phyloP scores from a whole-genome alignment of 1,139 yeast species.

The Kurtzmaniella quercitrusa region DNA sequence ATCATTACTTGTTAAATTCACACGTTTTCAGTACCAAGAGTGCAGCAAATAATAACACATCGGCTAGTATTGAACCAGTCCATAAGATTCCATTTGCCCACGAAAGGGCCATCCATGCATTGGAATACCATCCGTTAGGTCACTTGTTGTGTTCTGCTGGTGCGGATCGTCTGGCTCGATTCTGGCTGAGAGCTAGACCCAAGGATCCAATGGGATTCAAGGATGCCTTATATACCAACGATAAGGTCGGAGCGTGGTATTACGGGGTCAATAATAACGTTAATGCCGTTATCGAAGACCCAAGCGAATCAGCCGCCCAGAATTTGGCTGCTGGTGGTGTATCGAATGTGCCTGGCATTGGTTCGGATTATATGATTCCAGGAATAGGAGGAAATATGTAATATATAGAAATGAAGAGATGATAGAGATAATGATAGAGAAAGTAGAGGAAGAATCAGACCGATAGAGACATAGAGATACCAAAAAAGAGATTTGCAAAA shows the following conservation, averaged over 20 bases:
- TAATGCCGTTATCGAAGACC: slow-evolving; percentile 50
- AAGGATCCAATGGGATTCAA: slow-evolving; percentile 80
- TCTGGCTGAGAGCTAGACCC: slow-evolving; percentile 93
- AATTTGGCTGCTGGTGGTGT: slow-evolving; percentile 1
- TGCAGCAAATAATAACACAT: slow-evolving; percentile 13
- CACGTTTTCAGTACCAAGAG: slow-evolving; percentile 32
- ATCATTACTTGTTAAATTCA: slow-evolving; percentile 68
- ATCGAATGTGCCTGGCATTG: slow-evolving; percentile 5
- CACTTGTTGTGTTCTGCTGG: slow-evolving; percentile 90
- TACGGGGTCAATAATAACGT: slow-evolving; percentile 64
- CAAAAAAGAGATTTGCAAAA: too few species aligned
- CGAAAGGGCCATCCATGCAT: slow-evolving; percentile 84
- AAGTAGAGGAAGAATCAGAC: too few species aligned
- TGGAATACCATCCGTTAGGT: slow-evolving; percentile 92
- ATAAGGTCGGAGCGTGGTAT: slow-evolving; percentile 70
- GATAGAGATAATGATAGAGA: background rate
- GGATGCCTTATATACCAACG: slow-evolving; percentile 70
- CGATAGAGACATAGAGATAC: too few species aligned
- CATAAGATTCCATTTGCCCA: slow-evolving; percentile 88
- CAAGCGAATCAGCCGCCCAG: slow-evolving; percentile 8
- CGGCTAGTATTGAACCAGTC: slow-evolving; percentile 41
- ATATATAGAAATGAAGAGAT: background rate
- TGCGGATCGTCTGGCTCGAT: slow-evolving; percentile 87
- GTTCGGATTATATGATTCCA: slow-evolving; percentile 6
- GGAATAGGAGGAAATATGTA: slow-evolving; percentile 5